phyloP scores from a whole-genome alignment of 1,284 basidiomycete species.

The Apiotrichum veenhuisii region DNA sequence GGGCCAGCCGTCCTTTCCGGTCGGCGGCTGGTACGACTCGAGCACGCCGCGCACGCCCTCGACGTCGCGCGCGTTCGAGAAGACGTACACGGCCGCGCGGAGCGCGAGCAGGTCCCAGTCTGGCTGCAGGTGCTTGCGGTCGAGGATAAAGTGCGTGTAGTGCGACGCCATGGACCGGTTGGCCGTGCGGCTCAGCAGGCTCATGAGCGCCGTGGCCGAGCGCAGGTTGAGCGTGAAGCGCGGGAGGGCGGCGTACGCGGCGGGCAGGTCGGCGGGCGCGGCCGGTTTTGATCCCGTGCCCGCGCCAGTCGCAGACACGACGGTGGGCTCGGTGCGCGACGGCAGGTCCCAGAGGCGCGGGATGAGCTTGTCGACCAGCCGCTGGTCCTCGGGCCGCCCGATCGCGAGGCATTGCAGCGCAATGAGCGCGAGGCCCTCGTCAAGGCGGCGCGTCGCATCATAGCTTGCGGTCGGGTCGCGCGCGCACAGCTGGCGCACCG shows the following conservation, averaged over 20 bases:
- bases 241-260: conserved; percentile 9
- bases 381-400: conserved; percentile 31
- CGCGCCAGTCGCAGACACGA: conserved; percentile 1
- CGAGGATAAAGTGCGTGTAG: conserved; percentile 23
- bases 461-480: neutral
- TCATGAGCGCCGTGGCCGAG: conserved; percentile 23
- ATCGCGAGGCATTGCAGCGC: conserved; percentile 27
- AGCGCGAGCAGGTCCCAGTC: conserved; percentile 19
- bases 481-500: conserved; percentile 24
- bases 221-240: conserved; percentile 18
- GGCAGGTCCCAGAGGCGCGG: conserved; percentile 31
- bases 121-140: conserved; percentile 6
- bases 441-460: conserved; percentile 17
- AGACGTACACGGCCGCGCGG: conserved; percentile 8
- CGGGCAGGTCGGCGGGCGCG: neutral
- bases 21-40: conserved; percentile 26
- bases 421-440: conserved; percentile 28
- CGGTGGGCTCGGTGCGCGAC: conserved; percentile 20
- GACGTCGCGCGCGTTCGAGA: conserved; percentile 19
- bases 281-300: neutral
- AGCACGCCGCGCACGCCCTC: conserved; percentile 21
- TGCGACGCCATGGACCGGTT: conserved; percentile 16
- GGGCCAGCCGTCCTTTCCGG: conserved; percentile 27
- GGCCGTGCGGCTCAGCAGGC: conserved; percentile 12
- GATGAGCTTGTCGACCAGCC: conserved; percentile 27